phyloP scores from a whole-genome alignment of 495 filamentous ascomycete genomes.

The Podospora didyma region DNA sequence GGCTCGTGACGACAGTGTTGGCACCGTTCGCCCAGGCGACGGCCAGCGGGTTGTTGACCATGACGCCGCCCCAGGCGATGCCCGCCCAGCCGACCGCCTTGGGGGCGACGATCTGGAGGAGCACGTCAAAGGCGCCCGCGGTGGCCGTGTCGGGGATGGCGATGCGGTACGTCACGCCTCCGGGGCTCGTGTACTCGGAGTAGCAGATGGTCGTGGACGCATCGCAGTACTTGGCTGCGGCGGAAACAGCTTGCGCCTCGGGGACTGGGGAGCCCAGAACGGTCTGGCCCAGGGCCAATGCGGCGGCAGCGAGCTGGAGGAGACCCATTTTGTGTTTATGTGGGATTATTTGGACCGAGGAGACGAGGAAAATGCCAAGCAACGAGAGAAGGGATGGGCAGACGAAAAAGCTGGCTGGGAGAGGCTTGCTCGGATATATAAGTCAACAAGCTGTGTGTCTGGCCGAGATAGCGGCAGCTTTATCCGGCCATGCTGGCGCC shows the following conservation, averaged over 20 bases:
- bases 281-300: slow-evolving; percentile 18
- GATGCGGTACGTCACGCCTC: slow-evolving; percentile 30
- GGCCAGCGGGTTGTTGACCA: slow-evolving; percentile 39
- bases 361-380: background rate
- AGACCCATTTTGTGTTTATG: slow-evolving; percentile 24
- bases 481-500: background rate
- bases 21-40: slow-evolving; percentile 33
- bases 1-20: slow-evolving; percentile 25
- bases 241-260: slow-evolving; percentile 12
- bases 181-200: slow-evolving; percentile 30
- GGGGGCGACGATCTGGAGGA: slow-evolving; percentile 35
- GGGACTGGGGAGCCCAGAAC: slow-evolving; percentile 18
- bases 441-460: background rate
- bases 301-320: slow-evolving; percentile 21
- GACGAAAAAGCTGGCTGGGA: background rate
- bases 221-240: slow-evolving; percentile 30
- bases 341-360: background rate
- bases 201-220: slow-evolving; percentile 30
- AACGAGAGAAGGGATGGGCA: background rate
- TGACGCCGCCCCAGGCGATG: slow-evolving; percentile 35
- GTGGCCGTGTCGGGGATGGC: slow-evolving; percentile 36
- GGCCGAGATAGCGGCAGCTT: background rate
- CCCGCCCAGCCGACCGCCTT: slow-evolving; percentile 36
- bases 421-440: background rate
- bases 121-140: slow-evolving; percentile 28